Percentiles rank a stretch among this genome's conserved stretches.
phyloP scores from a whole-genome alignment of 768 basidiomycete species.

The Pleurotus sapidus region DNA sequence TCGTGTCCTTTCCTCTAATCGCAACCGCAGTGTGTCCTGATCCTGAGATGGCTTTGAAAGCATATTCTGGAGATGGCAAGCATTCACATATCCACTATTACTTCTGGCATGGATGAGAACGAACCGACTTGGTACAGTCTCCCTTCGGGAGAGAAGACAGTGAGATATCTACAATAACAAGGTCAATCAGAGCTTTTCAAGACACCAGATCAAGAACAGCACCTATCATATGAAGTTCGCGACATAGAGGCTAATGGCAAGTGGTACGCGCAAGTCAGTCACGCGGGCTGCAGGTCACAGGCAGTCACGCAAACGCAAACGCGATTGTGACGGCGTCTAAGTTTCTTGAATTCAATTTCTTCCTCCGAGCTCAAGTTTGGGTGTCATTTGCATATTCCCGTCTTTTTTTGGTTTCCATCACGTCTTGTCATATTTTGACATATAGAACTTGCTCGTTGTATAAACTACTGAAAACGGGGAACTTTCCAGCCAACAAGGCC shows the following conservation, averaged over 20 bases:
- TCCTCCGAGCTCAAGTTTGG: too few species aligned
- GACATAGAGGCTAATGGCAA: conserved; percentile 62
- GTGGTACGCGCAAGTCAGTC: conserved; percentile 56
- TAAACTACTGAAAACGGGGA: too few species aligned
- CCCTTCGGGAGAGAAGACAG: conserved; percentile 96
- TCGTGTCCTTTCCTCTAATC: conserved; percentile 91
- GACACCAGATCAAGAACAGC: conserved; percentile 8
- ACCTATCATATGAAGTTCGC: conserved; percentile 93
- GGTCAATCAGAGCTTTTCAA: neutral
- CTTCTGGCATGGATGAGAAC: conserved; percentile 27
- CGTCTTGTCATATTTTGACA: too few species aligned
- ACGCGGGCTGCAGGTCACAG: conserved; percentile 30
- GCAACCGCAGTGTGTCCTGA: conserved; percentile 94
- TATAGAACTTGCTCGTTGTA: too few species aligned
- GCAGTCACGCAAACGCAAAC: neutral
- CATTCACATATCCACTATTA: conserved; percentile 9
- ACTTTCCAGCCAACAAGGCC: too few species aligned
- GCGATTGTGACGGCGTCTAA: neutral
- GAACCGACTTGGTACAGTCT: conserved; percentile 97
- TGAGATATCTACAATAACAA: conserved; percentile 67
- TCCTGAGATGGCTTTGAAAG: conserved; percentile 98
- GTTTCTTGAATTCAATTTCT: too few species aligned
- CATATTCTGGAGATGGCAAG: conserved; percentile 71
- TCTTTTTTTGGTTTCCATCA: too few species aligned
- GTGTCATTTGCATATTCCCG: too few species aligned